phyloP scores from a whole-genome alignment of 2,329 filamentous ascomycete species.

The Aspergillus tamarii region DNA sequence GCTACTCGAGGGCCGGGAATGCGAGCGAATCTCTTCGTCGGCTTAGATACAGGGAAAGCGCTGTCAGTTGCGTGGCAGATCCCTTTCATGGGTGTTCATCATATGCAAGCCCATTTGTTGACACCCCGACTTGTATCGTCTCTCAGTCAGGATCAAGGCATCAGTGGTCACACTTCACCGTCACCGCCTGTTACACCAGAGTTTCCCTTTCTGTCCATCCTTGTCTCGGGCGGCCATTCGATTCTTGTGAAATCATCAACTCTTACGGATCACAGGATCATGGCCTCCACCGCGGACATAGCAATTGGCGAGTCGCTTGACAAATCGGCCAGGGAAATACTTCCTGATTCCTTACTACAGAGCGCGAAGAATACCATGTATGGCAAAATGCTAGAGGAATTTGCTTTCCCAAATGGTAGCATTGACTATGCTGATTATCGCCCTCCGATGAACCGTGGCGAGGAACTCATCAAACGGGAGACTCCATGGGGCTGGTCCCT shows the following conservation, averaged over 20 bases:
- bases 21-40: slow-evolving; percentile 74
- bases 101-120: slow-evolving; percentile 96
- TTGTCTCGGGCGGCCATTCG: slow-evolving; percentile 92
- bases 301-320: slow-evolving; percentile 91
- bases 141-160: slow-evolving; percentile 44
- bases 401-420: slow-evolving; percentile 66
- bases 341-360: slow-evolving; percentile 65
- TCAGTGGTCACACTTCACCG: slow-evolving; percentile 11
- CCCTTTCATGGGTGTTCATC: slow-evolving; percentile 84
- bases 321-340: slow-evolving; percentile 76
- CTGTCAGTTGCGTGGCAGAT: slow-evolving; percentile 80
- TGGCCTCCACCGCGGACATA: slow-evolving; percentile 75
- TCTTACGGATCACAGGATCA: slow-evolving; percentile 70
- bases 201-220: slow-evolving; percentile 85
- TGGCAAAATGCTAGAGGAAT: slow-evolving; percentile 75
- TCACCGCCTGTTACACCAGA: slow-evolving; percentile 44
- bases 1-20: slow-evolving; percentile 92
- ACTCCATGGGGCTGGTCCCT: slow-evolving; percentile 68
- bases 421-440: slow-evolving; percentile 54
- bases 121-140: slow-evolving; percentile 78
- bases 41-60: slow-evolving; percentile 83
- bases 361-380: slow-evolving; percentile 71
- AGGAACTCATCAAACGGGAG: slow-evolving; percentile 59
- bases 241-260: slow-evolving; percentile 75
- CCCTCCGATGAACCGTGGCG: slow-evolving; percentile 60